Evolutionary conservation across 2,329 filamentous ascomycete species (phyloP).

Genomic region (Monilinia aucupariae): DNA sequence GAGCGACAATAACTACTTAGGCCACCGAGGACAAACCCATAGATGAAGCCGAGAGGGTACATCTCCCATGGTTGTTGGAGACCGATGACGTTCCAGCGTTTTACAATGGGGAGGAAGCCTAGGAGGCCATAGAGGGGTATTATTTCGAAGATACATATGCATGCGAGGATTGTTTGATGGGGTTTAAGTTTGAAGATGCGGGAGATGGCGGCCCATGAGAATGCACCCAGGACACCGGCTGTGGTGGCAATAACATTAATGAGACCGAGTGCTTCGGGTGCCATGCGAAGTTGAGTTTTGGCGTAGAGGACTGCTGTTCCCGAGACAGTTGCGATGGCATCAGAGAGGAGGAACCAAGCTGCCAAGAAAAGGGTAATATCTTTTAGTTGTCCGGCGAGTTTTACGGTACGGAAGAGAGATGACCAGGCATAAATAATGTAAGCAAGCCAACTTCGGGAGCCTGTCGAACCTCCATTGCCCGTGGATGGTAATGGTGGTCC

Average conservation of each 20-base stretch:
- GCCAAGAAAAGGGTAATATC: constrained; percentile 74
- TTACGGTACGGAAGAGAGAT: constrained; percentile 72
- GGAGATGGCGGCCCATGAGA: constrained; percentile 80
- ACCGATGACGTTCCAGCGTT: constrained; percentile 68
- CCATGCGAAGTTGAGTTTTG: constrained; percentile 87
- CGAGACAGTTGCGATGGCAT: constrained; percentile 88
- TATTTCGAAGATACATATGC: constrained; percentile 81
- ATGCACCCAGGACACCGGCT: constrained; percentile 78
- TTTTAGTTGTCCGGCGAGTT: constrained; percentile 63
- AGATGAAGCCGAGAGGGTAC: constrained; percentile 84
- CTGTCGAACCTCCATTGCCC: constrained; percentile 21
- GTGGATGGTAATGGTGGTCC: constrained; percentile 67
- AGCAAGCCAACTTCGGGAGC: constrained; percentile 47
- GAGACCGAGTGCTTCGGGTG: constrained; percentile 76
- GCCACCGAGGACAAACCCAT: constrained; percentile 90
- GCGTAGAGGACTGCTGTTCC: constrained; percentile 94
- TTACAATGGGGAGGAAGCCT: constrained; percentile 77
- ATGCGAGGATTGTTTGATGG: constrained; percentile 81
- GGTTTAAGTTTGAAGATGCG: constrained; percentile 63
- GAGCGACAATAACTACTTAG: constrained; percentile 86
- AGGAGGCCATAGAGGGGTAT: constrained; percentile 89
- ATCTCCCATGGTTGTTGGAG: constrained; percentile 94
- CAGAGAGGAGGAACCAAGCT: constrained; percentile 91
- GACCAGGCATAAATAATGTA: constrained; percentile 83
- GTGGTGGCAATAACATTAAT: constrained; percentile 90